These are phyloP conservation scores for Lyophyllum atratum DNA, from an alignment of 768 basidiomycete species.

Conservation along the genomic window DNA sequence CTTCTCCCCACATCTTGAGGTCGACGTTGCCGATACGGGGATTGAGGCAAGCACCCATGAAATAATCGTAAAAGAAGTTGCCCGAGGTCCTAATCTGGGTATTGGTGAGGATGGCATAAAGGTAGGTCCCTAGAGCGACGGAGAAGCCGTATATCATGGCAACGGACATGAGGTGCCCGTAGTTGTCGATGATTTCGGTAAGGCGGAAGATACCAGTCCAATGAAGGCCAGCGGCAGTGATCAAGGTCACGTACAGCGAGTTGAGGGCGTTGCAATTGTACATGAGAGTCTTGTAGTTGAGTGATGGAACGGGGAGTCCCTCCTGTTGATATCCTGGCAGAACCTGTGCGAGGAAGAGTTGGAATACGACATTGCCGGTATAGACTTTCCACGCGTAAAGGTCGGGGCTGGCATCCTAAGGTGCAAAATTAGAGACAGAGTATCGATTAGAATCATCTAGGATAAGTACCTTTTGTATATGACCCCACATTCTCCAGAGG, in stretches of 20 bases:
- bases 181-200: constrained; percentile 94
- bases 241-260: constrained; percentile 82
- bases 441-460: neutral
- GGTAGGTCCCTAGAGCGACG: constrained; percentile 80
- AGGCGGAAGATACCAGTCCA: constrained; percentile 84
- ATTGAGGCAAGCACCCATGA: constrained; percentile 95
- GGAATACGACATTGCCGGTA: constrained; percentile 82
- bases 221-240: constrained; percentile 76
- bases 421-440: neutral
- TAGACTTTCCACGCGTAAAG: constrained; percentile 89
- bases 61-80: constrained; percentile 91
- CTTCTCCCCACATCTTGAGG: constrained; percentile 98
- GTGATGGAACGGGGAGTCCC: constrained; percentile 94
- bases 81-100: constrained; percentile 93
- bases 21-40: constrained; percentile 91
- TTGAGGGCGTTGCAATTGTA: constrained; percentile 96
- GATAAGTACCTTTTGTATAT: constrained; percentile 66
- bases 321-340: constrained; percentile 93
- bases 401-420: constrained; percentile 92
- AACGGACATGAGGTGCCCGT: constrained; percentile 94
- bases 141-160: constrained; percentile 90
- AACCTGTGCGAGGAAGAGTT: constrained; percentile 87
- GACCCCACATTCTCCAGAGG: constrained; percentile 80
- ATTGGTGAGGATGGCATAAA: constrained; percentile 73
- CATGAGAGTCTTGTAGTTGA: constrained; percentile 88